Evolutionary conservation across 331 rosid species (phyloP), one percentile per base, ranked within the genome.

Genomic region (Acacia concinna): DNA sequence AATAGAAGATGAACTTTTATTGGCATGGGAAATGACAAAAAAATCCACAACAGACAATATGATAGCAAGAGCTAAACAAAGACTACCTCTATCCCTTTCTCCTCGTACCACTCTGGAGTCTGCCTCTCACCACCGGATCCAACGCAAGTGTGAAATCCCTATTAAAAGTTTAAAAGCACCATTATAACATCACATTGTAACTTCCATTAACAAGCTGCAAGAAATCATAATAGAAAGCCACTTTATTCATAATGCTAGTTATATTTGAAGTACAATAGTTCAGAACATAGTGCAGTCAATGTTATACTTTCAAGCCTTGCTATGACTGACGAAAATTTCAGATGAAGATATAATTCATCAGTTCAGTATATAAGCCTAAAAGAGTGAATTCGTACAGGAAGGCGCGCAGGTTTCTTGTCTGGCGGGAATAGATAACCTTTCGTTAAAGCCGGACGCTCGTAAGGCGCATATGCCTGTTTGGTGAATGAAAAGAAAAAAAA

Each of bases 61-160:
- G 56, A 67, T 47, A 20, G 71, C 56, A 74, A 37, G 49, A 3
- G 59, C 59, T 23, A 67, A 76, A 78, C 32, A 68, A 35, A 69
- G 23, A 31, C 75, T 84, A 92, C 98, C 97, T 94, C 97, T 64
- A 94, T 90, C 70, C 97, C 94, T 76, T 93, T 93, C 78, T 91
- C 96, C 70, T 87, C 79, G 78, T 95, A 95, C 99, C 99, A 95
- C 32, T 91, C 97, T 2, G 98, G 94, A 44, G 98, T 88, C 69
- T 93, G 98, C 79, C 97, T 91, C 77, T 95, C 98, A 56, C 99
- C 99, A 73, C 98, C 99, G 12, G 97, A 85, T 85, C 99, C 99
- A 88, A 95, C 98, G 84, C 99, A 95, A 60, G 98, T 93, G 79
- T 95, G 97, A 78, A 95, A 95, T 17, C 99, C 98, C 98, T 94